Evolutionary conservation across 495 filamentous ascomycete species (phyloP), one percentile per base, ranked within the genome.

Genomic region (Cercophora newfieldiana): DNA sequence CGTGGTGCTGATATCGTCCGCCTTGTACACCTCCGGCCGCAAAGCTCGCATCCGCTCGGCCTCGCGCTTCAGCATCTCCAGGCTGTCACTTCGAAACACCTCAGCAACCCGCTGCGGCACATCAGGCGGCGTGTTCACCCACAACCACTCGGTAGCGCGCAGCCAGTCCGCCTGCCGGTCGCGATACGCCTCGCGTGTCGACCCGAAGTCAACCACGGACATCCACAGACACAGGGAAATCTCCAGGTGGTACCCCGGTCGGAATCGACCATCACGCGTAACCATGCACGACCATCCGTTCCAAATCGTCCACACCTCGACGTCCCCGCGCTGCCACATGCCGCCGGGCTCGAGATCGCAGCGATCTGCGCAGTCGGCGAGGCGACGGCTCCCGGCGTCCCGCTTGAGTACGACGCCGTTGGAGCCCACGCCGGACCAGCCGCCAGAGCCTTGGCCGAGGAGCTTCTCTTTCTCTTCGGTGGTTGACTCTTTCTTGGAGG

Each of bases 321-420:
- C 54, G 26, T 57, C 54, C 21, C 22, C 21, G 7, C 22, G 21
- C 22, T 26, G 25, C 21, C 21, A 57, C 12, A 57, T 26, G 26
- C 54, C 54, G 54, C 54, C 54, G 54, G 54, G 54, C n/a, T 57
- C 54, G 54, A 57, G 54, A 19, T 57, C 54, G 26, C 54, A 57
- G 8, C 54, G 22, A 24, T 26, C 21, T 12, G 22, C n/a, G 54
- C 12, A 29, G 54, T 26, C 26, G 54, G 12, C 54, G 24, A 29
- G 16, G 16, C 24, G 21, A 7, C 22, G 25, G 54, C 22, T 55
- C 12, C 51, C 21, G 28, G 54, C 24, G 26, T 57, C 54, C 16
- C 54, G 54, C n/a, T 57, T 57, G 21, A 57, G 54, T 5, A 57
- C 25, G 12, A 29, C 16, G 54, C 54, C 54, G 26, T 26, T 28